phyloP scores from a whole-genome alignment of 176 grass and related monocot species.

The Thalia dealbata region DNA sequence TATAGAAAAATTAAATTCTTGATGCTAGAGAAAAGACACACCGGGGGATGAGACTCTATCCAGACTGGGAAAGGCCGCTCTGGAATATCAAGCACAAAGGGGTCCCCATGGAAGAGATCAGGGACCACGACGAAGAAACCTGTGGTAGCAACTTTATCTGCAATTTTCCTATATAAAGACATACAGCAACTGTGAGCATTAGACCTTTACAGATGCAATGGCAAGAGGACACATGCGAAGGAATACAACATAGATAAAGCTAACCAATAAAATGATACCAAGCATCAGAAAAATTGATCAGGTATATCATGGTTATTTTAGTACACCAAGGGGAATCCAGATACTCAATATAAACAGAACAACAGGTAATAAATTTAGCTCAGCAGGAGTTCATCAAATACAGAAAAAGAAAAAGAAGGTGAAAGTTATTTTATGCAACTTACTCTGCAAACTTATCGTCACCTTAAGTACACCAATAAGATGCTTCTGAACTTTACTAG shows the following conservation, averaged over 20 bases:
- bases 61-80: conserved; percentile 34
- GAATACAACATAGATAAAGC: background rate
- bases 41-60: conserved; percentile 39
- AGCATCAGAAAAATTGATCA: background rate
- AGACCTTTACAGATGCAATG: background rate
- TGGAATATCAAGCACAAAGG: conserved; percentile 32
- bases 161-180: conserved; percentile 50
- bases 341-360: background rate
- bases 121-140: conserved; percentile 62
- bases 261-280: background rate
- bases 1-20: background rate
- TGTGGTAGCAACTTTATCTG: conserved; percentile 48
- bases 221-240: background rate
- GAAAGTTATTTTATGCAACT: background rate
- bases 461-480: background rate
- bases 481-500: background rate
- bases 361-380: background rate
- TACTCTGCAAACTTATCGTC: no score
- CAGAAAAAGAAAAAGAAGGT: background rate
- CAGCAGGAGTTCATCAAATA: background rate
- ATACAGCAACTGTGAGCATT: background rate
- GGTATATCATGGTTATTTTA: background rate
- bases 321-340: background rate
- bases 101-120: conserved; percentile 64
- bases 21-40: conserved; percentile 23